Evolutionary conservation across 2,329 filamentous ascomycete species (phyloP), one percentile per base, ranked within the genome.

Genomic region (Trichoderma brevicompactum): DNA sequence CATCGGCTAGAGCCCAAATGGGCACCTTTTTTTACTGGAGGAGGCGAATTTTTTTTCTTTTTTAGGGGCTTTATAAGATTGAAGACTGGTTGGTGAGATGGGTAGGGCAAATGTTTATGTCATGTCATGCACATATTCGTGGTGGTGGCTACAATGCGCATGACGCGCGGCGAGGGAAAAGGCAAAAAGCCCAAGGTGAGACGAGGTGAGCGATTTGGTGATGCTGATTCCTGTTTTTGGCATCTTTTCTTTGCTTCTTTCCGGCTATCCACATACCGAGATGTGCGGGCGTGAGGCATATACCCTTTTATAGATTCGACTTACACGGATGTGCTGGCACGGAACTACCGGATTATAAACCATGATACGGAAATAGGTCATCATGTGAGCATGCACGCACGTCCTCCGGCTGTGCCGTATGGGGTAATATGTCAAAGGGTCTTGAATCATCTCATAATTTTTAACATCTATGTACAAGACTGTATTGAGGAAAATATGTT

Each of bases 391-490:
- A 46, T 12, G 32, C 12, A 7, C 19, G 38, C 19, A 12, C n/a
- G 17, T 12, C 13, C 56, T 32, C 40, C 60, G 60, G 36, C 15
- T 36, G n/a, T n/a, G 49, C 49, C 60, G 60, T 36, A 60, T 60
- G 6, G 28, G 23, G 41, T 5, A 43, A 23, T 38, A 53, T 9
- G 49, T 46, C 23, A 53, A 50, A 19, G 2, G 19, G 8, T 12
- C n/a, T 44, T 34, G n/a, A 19, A 56, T 55, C 15, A 36, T 50
- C 38, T 65, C 49, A 28, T 65, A 15, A 49, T 49, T 62, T 54
- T 65, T 50, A 44, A 56, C 56, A 56, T 65, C 64, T 65, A 65
- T 65, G 64, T 65, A 65, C 64, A 65, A 65, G 43, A 52, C 62
- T 41, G 56, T 65, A 23, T 65, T 48, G 58, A 62, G 48, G 48